Evolutionary conservation across 1,139 yeast genomes (phyloP), one percentile per base, ranked within the genome.

Genomic region (Zygoascus meyerae): DNA sequence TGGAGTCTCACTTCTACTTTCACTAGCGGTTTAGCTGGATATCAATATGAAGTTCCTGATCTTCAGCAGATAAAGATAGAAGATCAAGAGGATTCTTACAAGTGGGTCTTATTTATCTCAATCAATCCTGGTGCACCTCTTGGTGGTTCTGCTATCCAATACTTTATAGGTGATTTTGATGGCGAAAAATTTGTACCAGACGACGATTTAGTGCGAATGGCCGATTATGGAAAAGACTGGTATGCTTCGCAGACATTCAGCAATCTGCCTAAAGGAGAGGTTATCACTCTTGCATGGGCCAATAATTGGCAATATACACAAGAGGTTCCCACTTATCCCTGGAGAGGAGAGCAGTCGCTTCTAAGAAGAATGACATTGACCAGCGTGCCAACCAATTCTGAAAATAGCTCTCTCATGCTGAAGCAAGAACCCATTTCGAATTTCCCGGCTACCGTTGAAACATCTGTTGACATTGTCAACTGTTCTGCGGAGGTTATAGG

Each of bases 161-260:
- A 69, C 55, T 67, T 68, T 48, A 50, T 69, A 42, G 73, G 73
- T 41, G 67, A 65, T 34, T 69, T 69, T 53, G 61, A 69, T 51
- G 73, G 73, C 34, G 57, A 51, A n/a, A 50, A 55, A 11, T 69
- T 69, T 53, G 52, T 40, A 26, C 59, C 70, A 11, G 64, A 62
- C 46, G 62, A 58, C 40, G 29, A 55, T 9, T 57, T 56, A 31
- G 52, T 64, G 1, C 55, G 64, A 36, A 48, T 63, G 18, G 50
- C 63, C 42, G 72, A 69, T 52, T 45, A 55, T 18, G 71, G 70
- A 48, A 44, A 38, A 33, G 46, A 44, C 37, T 44, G 14, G 14
- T 44, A 44, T 18, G 46, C 46, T n/a, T n/a, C 64, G 46, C 70
- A 67, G 52, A 55, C 64, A 6, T 65, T 51, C 42, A 48, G 42